These are phyloP conservation scores for Exophiala lecanii-corni DNA, from an alignment of 2,329 filamentous ascomycete genomes.

Conservation along the genomic window DNA sequence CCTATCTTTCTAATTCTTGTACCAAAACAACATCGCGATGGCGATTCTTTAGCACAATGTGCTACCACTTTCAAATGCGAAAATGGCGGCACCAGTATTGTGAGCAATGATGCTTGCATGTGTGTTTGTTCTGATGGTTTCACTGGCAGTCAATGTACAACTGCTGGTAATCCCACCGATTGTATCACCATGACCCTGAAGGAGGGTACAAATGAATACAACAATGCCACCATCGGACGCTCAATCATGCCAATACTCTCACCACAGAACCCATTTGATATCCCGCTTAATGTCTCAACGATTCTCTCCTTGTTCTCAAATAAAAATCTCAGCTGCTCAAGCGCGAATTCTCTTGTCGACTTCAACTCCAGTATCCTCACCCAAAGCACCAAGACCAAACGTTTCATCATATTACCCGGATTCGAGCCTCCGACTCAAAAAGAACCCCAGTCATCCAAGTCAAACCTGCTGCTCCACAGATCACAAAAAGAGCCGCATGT, in stretches of 20 bases:
- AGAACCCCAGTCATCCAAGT: conserved; percentile 9
- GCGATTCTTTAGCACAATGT: conserved; percentile 46
- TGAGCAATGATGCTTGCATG: conserved; percentile 65
- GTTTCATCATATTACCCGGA: conserved; percentile 24
- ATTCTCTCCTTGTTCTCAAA: conserved; percentile 73
- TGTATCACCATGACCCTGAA: conserved; percentile 44
- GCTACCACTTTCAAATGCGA: conserved; percentile 59
- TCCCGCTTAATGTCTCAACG: conserved; percentile 65
- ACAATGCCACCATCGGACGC: conserved; percentile 74
- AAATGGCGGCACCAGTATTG: conserved; percentile 75
- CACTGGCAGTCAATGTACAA: conserved; percentile 59
- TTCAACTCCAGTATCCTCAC: conserved; percentile 35
- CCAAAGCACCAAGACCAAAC: conserved; percentile 22
- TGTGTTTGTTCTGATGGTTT: conserved; percentile 90
- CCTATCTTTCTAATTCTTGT: conserved; percentile 63
- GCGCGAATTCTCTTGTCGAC: conserved; percentile 82
- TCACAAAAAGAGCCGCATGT: conserved; percentile 10
- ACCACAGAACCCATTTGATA: conserved; percentile 64
- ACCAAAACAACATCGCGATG: conserved; percentile 42
- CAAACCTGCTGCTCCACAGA: conserved; percentile 3
- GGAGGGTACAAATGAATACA: conserved; percentile 35
- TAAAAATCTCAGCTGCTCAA: conserved; percentile 71
- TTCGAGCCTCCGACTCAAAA: conserved; percentile 9
- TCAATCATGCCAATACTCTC: conserved; percentile 71
- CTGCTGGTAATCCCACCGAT: conserved; percentile 40